A percentile compares a stretch with the other conserved stretches of the same genome.
Evolutionary conservation across 148 eudicot species (phyloP).

Genomic region (Cornus florida): DNA sequence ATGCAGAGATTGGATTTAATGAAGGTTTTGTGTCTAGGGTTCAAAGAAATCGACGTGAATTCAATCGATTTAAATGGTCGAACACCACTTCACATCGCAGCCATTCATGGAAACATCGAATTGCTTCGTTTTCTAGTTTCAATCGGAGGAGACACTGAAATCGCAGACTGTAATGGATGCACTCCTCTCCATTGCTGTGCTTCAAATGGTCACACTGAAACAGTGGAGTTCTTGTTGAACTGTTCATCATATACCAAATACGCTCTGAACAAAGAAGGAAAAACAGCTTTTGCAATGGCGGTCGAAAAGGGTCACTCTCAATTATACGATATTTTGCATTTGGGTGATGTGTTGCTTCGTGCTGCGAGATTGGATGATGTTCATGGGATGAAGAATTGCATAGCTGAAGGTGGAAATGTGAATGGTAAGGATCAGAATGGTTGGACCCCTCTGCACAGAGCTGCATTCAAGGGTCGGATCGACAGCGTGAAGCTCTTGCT

Average conservation of each 20-base stretch:
- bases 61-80: conserved; percentile 29
- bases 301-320: conserved; percentile 23
- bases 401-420: conserved; percentile 39
- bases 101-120: conserved; percentile 22
- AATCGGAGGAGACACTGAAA: conserved; percentile 31
- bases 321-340: conserved; percentile 31
- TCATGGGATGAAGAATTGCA: conserved; percentile 25
- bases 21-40: conserved; percentile 25
- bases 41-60: conserved; percentile 30
- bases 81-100: conserved; percentile 45
- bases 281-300: conserved; percentile 43
- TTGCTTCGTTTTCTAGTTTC: conserved; percentile 35
- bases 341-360: conserved; percentile 38
- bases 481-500: conserved; percentile 44
- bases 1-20: conserved; percentile 30
- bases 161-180: conserved; percentile 29
- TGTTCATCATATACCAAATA: conserved; percentile 26
- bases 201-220: conserved; percentile 25
- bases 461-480: conserved; percentile 45
- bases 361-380: conserved; percentile 42
- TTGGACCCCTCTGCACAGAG: conserved; percentile 56
- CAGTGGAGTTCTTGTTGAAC: conserved; percentile 22
- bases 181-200: conserved; percentile 46
- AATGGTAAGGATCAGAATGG: conserved; percentile 51
- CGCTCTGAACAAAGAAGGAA: conserved; percentile 32